Percentiles rank a stretch among this genome's conserved stretches.
Evolutionary conservation across 768 basidiomycete genomes (phyloP).

Genomic region (Crassisporium funariophilum): DNA sequence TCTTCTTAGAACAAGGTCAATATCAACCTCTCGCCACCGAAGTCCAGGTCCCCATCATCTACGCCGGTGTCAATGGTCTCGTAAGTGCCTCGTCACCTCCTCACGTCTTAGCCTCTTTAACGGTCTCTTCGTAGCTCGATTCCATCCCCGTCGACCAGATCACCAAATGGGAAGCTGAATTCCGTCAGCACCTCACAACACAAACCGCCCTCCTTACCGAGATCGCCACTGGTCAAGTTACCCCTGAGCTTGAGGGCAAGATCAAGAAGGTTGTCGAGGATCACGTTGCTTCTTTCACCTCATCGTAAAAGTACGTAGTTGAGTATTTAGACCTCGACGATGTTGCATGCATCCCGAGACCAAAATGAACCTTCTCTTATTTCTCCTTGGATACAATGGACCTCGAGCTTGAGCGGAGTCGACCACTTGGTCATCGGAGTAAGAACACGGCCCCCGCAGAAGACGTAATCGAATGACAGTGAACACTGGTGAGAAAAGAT

Average conservation of each 20-base stretch:
- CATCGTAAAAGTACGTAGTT: slow-evolving; percentile 42
- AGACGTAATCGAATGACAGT: too few relatives aligned
- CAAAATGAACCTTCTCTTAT: slow-evolving; percentile 33
- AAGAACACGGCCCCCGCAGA: too few relatives aligned
- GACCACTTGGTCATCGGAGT: too few relatives aligned
- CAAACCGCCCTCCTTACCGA: slow-evolving; percentile 80
- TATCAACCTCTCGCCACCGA: slow-evolving; percentile 95
- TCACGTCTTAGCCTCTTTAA: background rate
- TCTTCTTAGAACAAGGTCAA: slow-evolving; percentile 89
- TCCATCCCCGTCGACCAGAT: slow-evolving; percentile 94
- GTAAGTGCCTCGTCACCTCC: slow-evolving; percentile 43
- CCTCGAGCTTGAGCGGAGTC: background rate
- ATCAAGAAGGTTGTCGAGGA: slow-evolving; percentile 96
- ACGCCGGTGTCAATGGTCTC: slow-evolving; percentile 99
- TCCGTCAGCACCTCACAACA: slow-evolving; percentile 84
- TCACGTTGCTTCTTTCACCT: slow-evolving; percentile 80
- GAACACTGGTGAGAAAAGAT: too few relatives aligned
- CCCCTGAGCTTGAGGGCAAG: slow-evolving; percentile 87
- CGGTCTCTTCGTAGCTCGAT: slow-evolving; percentile 70
- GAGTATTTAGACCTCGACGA: slow-evolving; percentile 30
- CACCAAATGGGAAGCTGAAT: slow-evolving; percentile 89
- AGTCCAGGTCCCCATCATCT: slow-evolving; percentile 98
- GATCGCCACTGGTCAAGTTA: slow-evolving; percentile 82
- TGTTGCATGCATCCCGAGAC: slow-evolving; percentile 23
- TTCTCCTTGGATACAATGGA: slow-evolving; percentile 15